A percentile compares a stretch with the other conserved stretches of the same genome.
Conservation (phyloP, 805 yeast genomes). For the Spathaspora passalidarum region DNA sequence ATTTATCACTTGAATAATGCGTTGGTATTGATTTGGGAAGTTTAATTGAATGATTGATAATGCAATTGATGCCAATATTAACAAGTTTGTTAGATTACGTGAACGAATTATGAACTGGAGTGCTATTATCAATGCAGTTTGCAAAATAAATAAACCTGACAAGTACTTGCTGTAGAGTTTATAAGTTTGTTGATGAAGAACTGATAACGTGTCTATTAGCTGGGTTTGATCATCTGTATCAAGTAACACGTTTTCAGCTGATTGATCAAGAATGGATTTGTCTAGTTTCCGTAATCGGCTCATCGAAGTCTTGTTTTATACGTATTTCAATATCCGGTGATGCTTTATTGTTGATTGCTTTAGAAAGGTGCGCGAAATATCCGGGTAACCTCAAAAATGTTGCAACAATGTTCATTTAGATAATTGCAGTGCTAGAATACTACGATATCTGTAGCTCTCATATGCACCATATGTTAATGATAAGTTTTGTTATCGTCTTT, state of each 20-base stretch:
- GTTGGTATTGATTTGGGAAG: not conserved
- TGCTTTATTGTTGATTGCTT: too few relatives aligned
- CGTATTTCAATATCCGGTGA: too few relatives aligned
- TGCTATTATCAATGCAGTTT: constrained; percentile 2
- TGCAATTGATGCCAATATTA: constrained; percentile 2
- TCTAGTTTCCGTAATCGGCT: constrained; percentile 13
- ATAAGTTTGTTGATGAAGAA: constrained; percentile 3
- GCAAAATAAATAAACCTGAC: constrained; percentile 2
- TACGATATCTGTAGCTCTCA: too few relatives aligned
- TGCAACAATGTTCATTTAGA: too few relatives aligned
- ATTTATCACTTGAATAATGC: not conserved
- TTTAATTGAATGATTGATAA: constrained; percentile 3
- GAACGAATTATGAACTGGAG: not conserved
- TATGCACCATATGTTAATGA: too few relatives aligned
- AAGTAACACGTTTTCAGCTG: constrained; percentile 2
- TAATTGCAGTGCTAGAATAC: too few relatives aligned
- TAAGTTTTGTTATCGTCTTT: too few relatives aligned
- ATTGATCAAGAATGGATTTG: constrained; percentile 12
- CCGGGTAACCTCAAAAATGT: too few relatives aligned
- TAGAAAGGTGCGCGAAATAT: too few relatives aligned
- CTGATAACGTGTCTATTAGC: constrained; percentile 3
- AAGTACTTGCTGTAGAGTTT: not conserved
- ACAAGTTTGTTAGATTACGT: not conserved
- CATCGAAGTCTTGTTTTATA: too few relatives aligned
- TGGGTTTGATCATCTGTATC: constrained; percentile 12